Conservation (phyloP, 495 filamentous ascomycete species). For the Aspergillus incahuasiensis region DNA sequence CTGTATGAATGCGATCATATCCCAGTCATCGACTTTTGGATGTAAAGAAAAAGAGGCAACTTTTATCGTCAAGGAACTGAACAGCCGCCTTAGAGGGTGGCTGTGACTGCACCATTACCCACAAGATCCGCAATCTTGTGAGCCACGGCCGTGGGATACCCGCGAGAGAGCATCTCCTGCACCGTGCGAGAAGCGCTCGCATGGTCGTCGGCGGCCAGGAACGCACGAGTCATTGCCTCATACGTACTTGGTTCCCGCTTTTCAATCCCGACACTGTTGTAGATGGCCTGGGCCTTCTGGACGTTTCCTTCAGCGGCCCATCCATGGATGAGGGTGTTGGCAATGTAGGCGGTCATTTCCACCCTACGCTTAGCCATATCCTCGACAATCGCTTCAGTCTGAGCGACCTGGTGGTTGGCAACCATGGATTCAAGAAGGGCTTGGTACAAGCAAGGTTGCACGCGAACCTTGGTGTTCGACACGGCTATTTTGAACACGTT, state of each 20-base stretch:
- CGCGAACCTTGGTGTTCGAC: constrained; percentile 55
- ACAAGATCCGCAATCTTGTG: constrained; percentile 89
- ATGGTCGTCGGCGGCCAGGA: constrained; percentile 75
- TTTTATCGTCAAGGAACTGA: constrained; percentile 7
- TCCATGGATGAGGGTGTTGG: constrained; percentile 97
- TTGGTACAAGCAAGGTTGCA: constrained; percentile 87
- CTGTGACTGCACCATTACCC: constrained; percentile 43
- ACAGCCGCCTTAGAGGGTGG: constrained; percentile 21
- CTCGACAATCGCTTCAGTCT: constrained; percentile 66
- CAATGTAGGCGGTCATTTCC: constrained; percentile 93
- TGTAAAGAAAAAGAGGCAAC: constrained; percentile 16
- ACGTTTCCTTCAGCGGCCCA: constrained; percentile 88
- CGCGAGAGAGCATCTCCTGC: constrained; percentile 82
- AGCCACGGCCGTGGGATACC: constrained; percentile 87
- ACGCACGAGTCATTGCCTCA: constrained; percentile 96
- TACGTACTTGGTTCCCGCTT: constrained; percentile 97
- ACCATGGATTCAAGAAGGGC: constrained; percentile 95
- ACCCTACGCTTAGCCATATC: constrained; percentile 69
- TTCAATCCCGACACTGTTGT: constrained; percentile 62
- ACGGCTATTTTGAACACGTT: constrained; percentile 76
- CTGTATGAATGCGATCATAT: constrained; percentile 26
- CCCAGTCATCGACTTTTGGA: constrained; percentile 21
- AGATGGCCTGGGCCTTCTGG: constrained; percentile 70
- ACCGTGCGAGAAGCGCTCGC: constrained; percentile 70
- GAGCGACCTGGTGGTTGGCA: constrained; percentile 78